Evolutionary conservation across 768 basidiomycete species (phyloP).

Genomic region (Rhodocollybia butyracea): DNA sequence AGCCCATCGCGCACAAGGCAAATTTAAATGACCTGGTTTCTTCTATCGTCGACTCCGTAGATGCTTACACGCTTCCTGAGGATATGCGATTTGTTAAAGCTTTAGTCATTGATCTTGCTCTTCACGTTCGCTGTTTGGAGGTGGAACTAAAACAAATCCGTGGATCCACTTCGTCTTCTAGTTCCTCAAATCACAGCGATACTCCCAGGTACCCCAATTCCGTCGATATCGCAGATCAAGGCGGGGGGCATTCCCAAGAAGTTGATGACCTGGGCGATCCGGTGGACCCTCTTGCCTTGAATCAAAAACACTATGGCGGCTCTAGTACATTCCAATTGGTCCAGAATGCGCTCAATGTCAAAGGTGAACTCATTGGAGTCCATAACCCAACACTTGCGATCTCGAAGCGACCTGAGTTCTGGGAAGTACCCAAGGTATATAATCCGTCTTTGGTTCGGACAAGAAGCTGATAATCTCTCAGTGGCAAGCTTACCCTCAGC

Average conservation of each 20-base stretch:
- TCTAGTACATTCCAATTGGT: constrained; percentile 37
- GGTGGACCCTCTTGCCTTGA: background rate
- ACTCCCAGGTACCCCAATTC: background rate
- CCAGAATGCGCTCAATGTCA: constrained; percentile 34
- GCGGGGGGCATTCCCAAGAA: background rate
- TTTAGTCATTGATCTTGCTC: constrained; percentile 2
- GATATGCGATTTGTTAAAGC: background rate
- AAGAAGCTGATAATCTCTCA: background rate
- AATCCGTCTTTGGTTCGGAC: background rate
- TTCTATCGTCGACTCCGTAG: background rate
- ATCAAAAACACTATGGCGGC: constrained; percentile 23
- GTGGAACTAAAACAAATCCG: background rate
- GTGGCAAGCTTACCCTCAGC: background rate
- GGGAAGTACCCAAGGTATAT: constrained; percentile 22
- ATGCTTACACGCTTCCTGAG: background rate
- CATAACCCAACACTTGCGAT: background rate
- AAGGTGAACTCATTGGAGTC: constrained; percentile 16
- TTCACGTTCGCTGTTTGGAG: background rate
- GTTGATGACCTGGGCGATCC: background rate
- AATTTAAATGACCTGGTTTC: background rate
- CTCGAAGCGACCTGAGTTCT: constrained; percentile 18
- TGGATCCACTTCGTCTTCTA: background rate
- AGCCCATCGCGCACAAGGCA: background rate
- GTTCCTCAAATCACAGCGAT: background rate
- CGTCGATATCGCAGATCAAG: background rate